These are phyloP conservation scores for Monilinia aucupariae DNA, from an alignment of 2,329 filamentous ascomycete species.

Conservation along the genomic window DNA sequence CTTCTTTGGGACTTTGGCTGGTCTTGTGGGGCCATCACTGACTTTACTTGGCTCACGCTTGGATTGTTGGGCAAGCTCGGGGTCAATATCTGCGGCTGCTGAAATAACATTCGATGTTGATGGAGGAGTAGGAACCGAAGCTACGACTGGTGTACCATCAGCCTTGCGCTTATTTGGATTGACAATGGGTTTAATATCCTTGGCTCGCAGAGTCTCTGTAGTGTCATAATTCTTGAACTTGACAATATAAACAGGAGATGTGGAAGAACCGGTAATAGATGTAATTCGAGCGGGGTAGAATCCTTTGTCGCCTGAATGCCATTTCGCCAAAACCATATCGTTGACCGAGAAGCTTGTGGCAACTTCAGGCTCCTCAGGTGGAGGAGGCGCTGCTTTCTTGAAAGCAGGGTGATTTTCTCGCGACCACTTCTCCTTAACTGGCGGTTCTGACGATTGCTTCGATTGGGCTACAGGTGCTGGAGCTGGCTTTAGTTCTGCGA, in stretches of 20 bases:
- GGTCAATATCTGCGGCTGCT: slow-evolving; percentile 52
- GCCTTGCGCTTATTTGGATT: slow-evolving; percentile 77
- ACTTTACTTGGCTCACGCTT: slow-evolving; percentile 59
- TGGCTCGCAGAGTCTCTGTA: slow-evolving; percentile 73
- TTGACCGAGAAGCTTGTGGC: slow-evolving; percentile 72
- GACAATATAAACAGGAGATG: slow-evolving; percentile 86
- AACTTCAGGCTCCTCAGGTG: slow-evolving; percentile 46
- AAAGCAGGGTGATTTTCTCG: slow-evolving; percentile 75
- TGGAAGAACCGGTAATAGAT: slow-evolving; percentile 87
- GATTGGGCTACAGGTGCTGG: slow-evolving; percentile 30
- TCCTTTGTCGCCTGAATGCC: slow-evolving; percentile 79
- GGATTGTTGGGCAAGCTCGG: slow-evolving; percentile 57
- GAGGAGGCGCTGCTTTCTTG: slow-evolving; percentile 50
- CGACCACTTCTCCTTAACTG: slow-evolving; percentile 68
- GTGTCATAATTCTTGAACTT: slow-evolving; percentile 90
- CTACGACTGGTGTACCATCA: slow-evolving; percentile 59
- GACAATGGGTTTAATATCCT: slow-evolving; percentile 76
- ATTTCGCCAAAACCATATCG: slow-evolving; percentile 85
- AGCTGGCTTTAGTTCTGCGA: slow-evolving; percentile 65
- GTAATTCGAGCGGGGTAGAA: slow-evolving; percentile 93
- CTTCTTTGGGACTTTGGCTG: slow-evolving; percentile 72
- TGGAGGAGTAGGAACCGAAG: slow-evolving; percentile 41
- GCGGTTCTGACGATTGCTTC: slow-evolving; percentile 43
- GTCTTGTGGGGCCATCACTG: slow-evolving; percentile 51
- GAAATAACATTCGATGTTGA: slow-evolving; percentile 36